Base-by-base conservation (phyloP, 2,329 filamentous ascomycete genomes). In the Tricladium varicosporioides region DNA sequence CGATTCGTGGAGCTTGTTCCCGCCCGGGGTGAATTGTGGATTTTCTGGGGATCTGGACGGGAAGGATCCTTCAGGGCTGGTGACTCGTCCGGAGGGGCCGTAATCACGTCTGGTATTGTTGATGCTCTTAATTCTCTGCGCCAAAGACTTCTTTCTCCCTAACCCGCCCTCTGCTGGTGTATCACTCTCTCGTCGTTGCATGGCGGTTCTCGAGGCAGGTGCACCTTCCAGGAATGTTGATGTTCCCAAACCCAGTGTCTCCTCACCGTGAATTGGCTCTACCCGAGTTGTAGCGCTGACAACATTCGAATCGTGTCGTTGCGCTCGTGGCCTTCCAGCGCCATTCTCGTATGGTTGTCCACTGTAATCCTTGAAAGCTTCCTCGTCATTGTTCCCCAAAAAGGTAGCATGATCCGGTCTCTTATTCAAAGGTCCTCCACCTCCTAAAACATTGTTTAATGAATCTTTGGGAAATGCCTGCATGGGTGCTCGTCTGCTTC, bases 191-290 rank as follows among this genome's bases (percentile, higher is more conserved):
- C 85, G 85, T 59, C 88, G 85, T 70, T 90, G 84, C 53, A 96
- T 90, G 15, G 88, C 90, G 7, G 86, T 83, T 65, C 86, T 85
- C 27, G 92, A 89, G 27, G 92, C 94, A 13, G 94, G 93, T 1
- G 94, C 89, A 36, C 94, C 94, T 67, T 99, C 94, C 18, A 99
- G 76, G 78, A 97, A 97, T 1, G 94, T 99, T 33, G 92, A 96
- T 1, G 92, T 96, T 53, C 94, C 94, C 7, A 99, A 76, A 9
- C 94, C 94, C 60, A 90, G 77, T 2, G 85, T 87, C 73, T 95
- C 87, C 54, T 92, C 85, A 15, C 93, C 93, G 65, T 97, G 91
- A 13, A 97, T 81, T 48, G 88, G 82, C 56, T 90, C 85, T 48
- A 85, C 80, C 56, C 85, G 83, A 27, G 80, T 74, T 27, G 80